phyloP scores from a whole-genome alignment of 2,329 filamentous ascomycete species.

The Verticillium nonalfalfae region DNA sequence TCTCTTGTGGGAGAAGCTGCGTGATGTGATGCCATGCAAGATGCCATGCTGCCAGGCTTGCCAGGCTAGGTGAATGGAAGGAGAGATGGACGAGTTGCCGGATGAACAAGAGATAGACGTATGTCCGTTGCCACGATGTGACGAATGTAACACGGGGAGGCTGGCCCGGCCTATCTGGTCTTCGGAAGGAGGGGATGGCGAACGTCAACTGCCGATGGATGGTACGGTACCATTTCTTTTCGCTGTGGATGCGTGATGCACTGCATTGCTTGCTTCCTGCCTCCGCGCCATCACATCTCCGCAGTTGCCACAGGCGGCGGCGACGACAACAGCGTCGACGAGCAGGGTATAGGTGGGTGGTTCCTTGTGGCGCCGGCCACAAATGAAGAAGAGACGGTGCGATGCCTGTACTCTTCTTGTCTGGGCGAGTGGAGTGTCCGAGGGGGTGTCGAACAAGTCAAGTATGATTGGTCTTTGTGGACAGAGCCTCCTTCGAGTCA shows the following conservation, averaged over 20 bases:
- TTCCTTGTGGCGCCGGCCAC: background rate
- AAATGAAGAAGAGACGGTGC: background rate
- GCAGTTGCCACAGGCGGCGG: background rate
- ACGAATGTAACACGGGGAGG: background rate
- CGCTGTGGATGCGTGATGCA: background rate
- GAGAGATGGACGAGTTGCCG: background rate
- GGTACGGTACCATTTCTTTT: background rate
- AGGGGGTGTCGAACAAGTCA: too few relatives aligned
- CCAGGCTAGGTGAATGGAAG: background rate
- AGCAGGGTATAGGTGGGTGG: too few relatives aligned
- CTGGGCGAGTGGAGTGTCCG: too few relatives aligned
- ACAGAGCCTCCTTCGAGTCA: background rate
- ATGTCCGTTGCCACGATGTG: background rate
- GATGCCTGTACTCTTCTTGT: too few relatives aligned
- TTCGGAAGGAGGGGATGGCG: background rate
- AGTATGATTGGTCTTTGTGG: background rate
- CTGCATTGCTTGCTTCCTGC: background rate
- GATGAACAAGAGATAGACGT: background rate
- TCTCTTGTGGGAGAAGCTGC: background rate
- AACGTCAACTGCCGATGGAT: background rate
- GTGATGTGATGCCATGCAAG: background rate
- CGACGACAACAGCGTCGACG: too few relatives aligned
- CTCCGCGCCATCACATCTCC: background rate
- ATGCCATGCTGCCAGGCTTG: background rate
- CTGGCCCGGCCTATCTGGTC: background rate